phyloP scores from a whole-genome alignment of 352 stramenopile genomes.

The Phytophthora agathidicida region DNA sequence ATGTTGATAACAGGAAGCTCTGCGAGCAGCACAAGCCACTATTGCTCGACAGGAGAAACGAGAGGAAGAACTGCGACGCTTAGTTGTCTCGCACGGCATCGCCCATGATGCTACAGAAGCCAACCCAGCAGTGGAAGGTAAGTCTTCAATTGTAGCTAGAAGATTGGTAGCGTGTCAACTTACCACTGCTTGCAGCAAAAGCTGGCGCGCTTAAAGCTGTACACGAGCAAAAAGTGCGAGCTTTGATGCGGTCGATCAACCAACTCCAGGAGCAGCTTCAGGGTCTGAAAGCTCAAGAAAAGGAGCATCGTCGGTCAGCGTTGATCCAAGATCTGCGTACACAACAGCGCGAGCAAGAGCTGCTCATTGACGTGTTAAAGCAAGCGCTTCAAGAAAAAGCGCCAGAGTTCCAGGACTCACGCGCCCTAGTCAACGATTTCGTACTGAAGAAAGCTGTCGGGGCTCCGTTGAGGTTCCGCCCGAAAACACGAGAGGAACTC shows the following conservation, averaged over 20 bases:
- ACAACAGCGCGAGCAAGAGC: slow-evolving; percentile 80
- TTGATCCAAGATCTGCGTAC: slow-evolving; percentile 85
- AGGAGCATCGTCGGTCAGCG: slow-evolving; percentile 85
- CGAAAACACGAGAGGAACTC: slow-evolving; percentile 87
- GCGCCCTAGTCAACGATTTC: slow-evolving; percentile 84
- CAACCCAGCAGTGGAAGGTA: slow-evolving; percentile 58
- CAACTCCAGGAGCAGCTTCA: slow-evolving; percentile 82
- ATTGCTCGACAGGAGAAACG: slow-evolving; percentile 69
- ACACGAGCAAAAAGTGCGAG: slow-evolving; percentile 80
- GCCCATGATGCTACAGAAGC: slow-evolving; percentile 30
- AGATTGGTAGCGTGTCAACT: neutral
- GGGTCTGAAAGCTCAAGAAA: slow-evolving; percentile 77
- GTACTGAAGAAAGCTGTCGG: slow-evolving; percentile 83
- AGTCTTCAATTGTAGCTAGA: neutral
- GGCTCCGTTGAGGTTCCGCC: slow-evolving; percentile 79
- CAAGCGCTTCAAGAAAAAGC: slow-evolving; percentile 68
- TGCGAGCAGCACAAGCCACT: slow-evolving; percentile 55
- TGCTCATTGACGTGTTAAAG: slow-evolving; percentile 88
- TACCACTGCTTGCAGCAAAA: slow-evolving; percentile 44
- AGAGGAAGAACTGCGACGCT: slow-evolving; percentile 58
- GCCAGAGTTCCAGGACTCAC: slow-evolving; percentile 66
- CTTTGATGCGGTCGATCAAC: slow-evolving; percentile 87
- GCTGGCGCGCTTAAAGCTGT: slow-evolving; percentile 69
- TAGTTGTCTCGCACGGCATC: slow-evolving; percentile 53
- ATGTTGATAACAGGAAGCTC: slow-evolving; percentile 48